phyloP scores from a whole-genome alignment of 2,329 filamentous ascomycete genomes.

The Scedosporium dehoogii region DNA sequence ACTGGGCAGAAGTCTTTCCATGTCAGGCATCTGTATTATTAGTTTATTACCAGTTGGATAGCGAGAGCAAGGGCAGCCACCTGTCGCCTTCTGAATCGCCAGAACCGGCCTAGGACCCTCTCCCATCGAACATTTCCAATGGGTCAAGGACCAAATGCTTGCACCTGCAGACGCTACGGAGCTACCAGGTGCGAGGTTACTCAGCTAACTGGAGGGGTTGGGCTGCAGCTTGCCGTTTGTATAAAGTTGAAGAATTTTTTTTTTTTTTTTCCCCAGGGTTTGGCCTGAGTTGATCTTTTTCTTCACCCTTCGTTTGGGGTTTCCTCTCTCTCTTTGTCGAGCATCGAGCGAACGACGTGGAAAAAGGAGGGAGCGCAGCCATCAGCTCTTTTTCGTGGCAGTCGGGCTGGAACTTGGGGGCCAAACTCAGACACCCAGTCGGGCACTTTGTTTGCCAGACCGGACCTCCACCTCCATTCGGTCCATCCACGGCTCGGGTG shows the following conservation, averaged over 20 bases:
- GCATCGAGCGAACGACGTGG: not conserved
- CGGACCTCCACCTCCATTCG: not conserved
- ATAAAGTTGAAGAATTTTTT: conserved; percentile 4
- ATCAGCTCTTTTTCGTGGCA: no score
- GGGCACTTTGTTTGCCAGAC: not conserved
- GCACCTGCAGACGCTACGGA: not conserved
- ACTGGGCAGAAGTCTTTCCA: no score
- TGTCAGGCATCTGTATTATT: not conserved
- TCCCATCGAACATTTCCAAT: not conserved
- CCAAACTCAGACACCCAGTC: no score
- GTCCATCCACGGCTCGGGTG: no score
- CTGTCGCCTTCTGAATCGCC: not conserved
- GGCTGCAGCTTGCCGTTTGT: not conserved
- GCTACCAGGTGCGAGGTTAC: not conserved
- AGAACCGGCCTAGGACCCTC: not conserved
- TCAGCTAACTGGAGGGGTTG: conserved; percentile 1
- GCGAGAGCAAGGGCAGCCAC: not conserved
- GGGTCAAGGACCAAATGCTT: not conserved
- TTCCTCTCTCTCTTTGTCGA: not conserved
- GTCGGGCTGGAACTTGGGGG: no score
- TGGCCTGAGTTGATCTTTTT: not conserved
- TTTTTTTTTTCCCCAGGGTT: no score
- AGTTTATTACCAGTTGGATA: not conserved
- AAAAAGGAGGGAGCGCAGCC: not conserved
- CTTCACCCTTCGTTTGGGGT: not conserved